Percentiles rank a stretch among this genome's conserved stretches.
These are phyloP conservation scores for Fistulifera pelliculosa DNA, from an alignment of 108 stramenopile species.

Conservation along the genomic window DNA sequence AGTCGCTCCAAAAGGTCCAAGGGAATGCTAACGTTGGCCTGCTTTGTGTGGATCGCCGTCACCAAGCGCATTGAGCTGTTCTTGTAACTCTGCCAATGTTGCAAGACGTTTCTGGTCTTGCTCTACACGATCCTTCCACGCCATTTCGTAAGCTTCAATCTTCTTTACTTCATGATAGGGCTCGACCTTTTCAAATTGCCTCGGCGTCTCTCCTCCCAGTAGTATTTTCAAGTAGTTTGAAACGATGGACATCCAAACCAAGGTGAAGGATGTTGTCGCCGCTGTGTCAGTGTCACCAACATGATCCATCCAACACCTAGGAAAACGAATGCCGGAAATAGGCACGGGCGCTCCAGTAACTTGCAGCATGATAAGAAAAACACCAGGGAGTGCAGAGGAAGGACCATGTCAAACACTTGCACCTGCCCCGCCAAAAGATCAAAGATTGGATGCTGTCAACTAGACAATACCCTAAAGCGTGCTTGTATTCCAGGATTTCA, in stretches of 20 bases:
- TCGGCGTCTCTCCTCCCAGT: neutral
- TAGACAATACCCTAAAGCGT: constrained; percentile 21
- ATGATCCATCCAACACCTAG: constrained; percentile 38
- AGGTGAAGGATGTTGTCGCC: constrained; percentile 1
- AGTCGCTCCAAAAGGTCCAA: neutral
- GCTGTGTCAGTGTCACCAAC: constrained; percentile 8
- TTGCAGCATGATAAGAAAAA: constrained; percentile 18
- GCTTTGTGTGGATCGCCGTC: constrained; percentile 5
- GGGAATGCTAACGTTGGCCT: constrained; percentile 8
- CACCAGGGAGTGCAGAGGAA: constrained; percentile 58
- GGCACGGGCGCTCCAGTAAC: constrained; percentile 41
- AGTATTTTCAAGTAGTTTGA: neutral
- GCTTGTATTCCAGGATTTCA: constrained; percentile 9
- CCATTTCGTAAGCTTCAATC: constrained; percentile 30
- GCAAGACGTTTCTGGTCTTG: constrained; percentile 26
- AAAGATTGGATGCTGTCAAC: constrained; percentile 36
- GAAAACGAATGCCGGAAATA: constrained; percentile 55
- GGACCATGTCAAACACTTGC: constrained; percentile 29
- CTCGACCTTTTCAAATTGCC: constrained; percentile 16
- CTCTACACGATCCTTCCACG: constrained; percentile 13
- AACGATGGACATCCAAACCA: constrained; percentile 7
- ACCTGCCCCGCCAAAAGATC: constrained; percentile 36
- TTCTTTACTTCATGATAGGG: constrained; percentile 21
- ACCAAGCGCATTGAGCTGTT: neutral
- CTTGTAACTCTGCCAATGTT: constrained; percentile 23